Evolutionary conservation across 768 basidiomycete genomes (phyloP).

Genomic region (Postia placenta): DNA sequence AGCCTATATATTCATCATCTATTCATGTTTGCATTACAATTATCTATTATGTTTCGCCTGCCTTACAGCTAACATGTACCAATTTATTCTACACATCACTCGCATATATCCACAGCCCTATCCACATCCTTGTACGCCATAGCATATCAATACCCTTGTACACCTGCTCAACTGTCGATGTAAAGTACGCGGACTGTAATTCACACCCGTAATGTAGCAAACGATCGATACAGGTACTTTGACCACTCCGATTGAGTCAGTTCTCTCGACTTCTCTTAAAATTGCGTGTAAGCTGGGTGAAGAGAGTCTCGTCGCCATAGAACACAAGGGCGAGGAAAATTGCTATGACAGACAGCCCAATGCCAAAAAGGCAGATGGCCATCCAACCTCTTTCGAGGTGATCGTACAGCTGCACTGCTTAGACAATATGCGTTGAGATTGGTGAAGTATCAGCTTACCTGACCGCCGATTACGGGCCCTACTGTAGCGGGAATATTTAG

Average conservation of each 20-base stretch:
- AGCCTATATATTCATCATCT: background rate
- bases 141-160: background rate
- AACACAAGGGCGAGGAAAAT: constrained; percentile 36
- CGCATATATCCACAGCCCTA: background rate
- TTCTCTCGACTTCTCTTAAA: background rate
- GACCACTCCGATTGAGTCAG: no score
- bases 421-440: background rate
- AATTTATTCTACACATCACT: background rate
- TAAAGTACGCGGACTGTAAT: background rate
- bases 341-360: constrained; percentile 34
- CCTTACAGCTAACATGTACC: background rate
- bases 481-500: constrained; percentile 30
- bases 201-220: background rate
- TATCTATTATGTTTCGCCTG: background rate
- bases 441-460: constrained; percentile 30
- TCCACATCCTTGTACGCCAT: no score
- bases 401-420: constrained; percentile 47
- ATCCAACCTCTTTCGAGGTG: constrained; percentile 53
- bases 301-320: constrained; percentile 34
- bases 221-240: no score
- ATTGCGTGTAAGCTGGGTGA: background rate
- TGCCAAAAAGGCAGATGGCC: constrained; percentile 44
- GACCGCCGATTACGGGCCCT: constrained; percentile 66
- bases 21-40: background rate
- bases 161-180: background rate